A percentile compares a stretch with the other conserved stretches of the same genome.
Evolutionary conservation across 2,329 filamentous ascomycete species (phyloP).

Genomic region (Colletotrichum endophyticum): DNA sequence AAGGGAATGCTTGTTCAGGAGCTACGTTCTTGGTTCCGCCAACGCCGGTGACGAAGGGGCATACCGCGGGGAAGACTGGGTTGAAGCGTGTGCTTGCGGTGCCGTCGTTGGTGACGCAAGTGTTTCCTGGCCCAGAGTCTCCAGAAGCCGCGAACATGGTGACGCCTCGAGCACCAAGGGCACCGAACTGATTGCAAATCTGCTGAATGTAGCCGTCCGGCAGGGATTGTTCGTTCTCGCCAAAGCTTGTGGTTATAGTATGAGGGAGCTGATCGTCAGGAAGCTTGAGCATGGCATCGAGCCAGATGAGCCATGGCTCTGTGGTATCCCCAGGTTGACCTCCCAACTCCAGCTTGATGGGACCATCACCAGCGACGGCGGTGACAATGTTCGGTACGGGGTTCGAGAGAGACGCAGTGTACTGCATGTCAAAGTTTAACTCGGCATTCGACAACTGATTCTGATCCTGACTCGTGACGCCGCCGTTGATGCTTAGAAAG

Average conservation of each 20-base stretch:
- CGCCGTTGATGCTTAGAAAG: slow-evolving; percentile 61
- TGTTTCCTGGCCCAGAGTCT: slow-evolving; percentile 43
- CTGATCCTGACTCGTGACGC: slow-evolving; percentile 42
- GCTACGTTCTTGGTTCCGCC: slow-evolving; percentile 57
- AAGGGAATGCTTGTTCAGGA: slow-evolving; percentile 58
- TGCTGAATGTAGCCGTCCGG: slow-evolving; percentile 60
- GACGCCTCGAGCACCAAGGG: slow-evolving; percentile 70
- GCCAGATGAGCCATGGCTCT: slow-evolving; percentile 71
- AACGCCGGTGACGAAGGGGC: slow-evolving; percentile 68
- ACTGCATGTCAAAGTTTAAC: slow-evolving; percentile 43
- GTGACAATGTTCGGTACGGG: slow-evolving; percentile 38
- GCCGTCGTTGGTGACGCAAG: slow-evolving; percentile 42
- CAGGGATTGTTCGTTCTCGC: slow-evolving; percentile 70
- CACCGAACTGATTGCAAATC: slow-evolving; percentile 62
- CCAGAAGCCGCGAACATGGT: slow-evolving; percentile 70
- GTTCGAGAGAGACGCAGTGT: slow-evolving; percentile 36
- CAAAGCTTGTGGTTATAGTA: slow-evolving; percentile 73
- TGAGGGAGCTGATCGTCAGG: slow-evolving; percentile 61
- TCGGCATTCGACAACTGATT: slow-evolving; percentile 37
- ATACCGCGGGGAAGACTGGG: slow-evolving; percentile 41
- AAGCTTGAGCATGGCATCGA: slow-evolving; percentile 63
- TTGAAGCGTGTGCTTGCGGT: slow-evolving; percentile 35
- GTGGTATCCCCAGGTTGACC: slow-evolving; percentile 39
- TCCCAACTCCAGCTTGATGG: slow-evolving; percentile 7
- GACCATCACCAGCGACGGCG: slow-evolving; percentile 34